phyloP scores from a whole-genome alignment of 2,329 filamentous ascomycete species.

The Penicillium sp. region DNA sequence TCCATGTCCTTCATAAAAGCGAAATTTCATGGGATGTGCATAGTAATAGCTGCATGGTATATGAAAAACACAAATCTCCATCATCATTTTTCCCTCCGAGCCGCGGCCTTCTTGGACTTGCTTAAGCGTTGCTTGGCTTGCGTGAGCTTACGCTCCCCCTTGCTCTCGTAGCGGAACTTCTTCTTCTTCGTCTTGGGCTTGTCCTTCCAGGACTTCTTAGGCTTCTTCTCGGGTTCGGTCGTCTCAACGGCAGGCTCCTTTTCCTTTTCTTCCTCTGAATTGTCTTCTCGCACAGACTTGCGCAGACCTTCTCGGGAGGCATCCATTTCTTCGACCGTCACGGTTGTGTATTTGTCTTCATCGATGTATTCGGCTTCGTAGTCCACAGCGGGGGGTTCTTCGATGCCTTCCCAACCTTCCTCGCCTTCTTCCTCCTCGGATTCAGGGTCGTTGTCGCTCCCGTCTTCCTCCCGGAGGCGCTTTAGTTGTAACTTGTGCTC shows the following conservation, averaged over 20 bases:
- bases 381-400: slow-evolving; percentile 58
- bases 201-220: slow-evolving; percentile 51
- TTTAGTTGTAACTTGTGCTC: slow-evolving; percentile 70
- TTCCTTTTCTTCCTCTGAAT: slow-evolving; percentile 24
- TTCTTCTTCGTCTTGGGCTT: slow-evolving; percentile 78
- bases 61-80: slow-evolving; percentile 5
- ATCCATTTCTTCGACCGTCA: slow-evolving; percentile 86
- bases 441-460: slow-evolving; percentile 20
- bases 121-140: slow-evolving; percentile 63
- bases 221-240: slow-evolving; percentile 28
- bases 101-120: slow-evolving; percentile 68
- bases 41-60: slow-evolving; percentile 12
- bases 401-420: slow-evolving; percentile 66
- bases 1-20: slow-evolving; percentile 9
- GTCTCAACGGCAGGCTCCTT: slow-evolving; percentile 32
- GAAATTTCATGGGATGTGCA: background rate
- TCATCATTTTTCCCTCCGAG: slow-evolving; percentile 43
- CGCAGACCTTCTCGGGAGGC: slow-evolving; percentile 71
- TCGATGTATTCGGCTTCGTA: slow-evolving; percentile 94
- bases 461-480: slow-evolving; percentile 52
- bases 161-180: slow-evolving; percentile 90
- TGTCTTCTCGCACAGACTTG: slow-evolving; percentile 46
- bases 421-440: slow-evolving; percentile 36
- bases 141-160: slow-evolving; percentile 69
- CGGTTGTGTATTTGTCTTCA: slow-evolving; percentile 92